Percentiles rank a stretch among this genome's conserved stretches.
phyloP scores from a whole-genome alignment of 352 stramenopile genomes.

The Pythium aquatile region DNA sequence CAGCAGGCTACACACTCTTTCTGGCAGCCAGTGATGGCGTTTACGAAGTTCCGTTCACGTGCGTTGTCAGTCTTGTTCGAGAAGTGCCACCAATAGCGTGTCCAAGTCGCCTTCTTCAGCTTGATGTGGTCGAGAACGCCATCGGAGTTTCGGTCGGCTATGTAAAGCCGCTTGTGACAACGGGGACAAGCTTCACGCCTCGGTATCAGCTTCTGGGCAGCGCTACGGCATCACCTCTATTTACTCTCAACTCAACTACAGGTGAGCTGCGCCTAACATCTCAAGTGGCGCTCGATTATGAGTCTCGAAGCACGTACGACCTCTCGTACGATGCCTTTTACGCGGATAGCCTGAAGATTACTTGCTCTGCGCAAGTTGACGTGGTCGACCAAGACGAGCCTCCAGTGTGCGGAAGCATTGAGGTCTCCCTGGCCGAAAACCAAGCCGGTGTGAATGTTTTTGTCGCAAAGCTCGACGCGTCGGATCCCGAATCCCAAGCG shows the following conservation, averaged over 20 bases:
- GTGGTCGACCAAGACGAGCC: slow-evolving; percentile 54
- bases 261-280: slow-evolving; percentile 32
- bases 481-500: slow-evolving; percentile 23
- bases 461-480: slow-evolving; percentile 16
- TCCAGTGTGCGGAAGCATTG: slow-evolving; percentile 31
- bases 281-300: slow-evolving; percentile 40
- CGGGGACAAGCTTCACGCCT: neutral
- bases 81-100: slow-evolving; percentile 40
- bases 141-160: slow-evolving; percentile 10
- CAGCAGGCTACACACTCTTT: slow-evolving; percentile 9
- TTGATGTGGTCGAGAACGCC: slow-evolving; percentile 23
- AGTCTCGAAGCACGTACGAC: slow-evolving; percentile 28
- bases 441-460: slow-evolving; percentile 15
- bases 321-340: slow-evolving; percentile 42
- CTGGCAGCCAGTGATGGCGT: slow-evolving; percentile 24
- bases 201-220: neutral
- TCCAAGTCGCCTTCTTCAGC: neutral
- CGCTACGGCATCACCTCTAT: slow-evolving; percentile 9
- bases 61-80: slow-evolving; percentile 24
- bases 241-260: slow-evolving; percentile 38
- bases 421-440: slow-evolving; percentile 36
- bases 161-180: neutral
- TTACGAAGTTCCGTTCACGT: slow-evolving; percentile 26
- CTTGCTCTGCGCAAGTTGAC: slow-evolving; percentile 34
- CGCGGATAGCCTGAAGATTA: slow-evolving; percentile 33